These are phyloP conservation scores for Vitis labrusca DNA, from an alignment of 164 flowering plant genomes.

Conservation along the genomic window DNA sequence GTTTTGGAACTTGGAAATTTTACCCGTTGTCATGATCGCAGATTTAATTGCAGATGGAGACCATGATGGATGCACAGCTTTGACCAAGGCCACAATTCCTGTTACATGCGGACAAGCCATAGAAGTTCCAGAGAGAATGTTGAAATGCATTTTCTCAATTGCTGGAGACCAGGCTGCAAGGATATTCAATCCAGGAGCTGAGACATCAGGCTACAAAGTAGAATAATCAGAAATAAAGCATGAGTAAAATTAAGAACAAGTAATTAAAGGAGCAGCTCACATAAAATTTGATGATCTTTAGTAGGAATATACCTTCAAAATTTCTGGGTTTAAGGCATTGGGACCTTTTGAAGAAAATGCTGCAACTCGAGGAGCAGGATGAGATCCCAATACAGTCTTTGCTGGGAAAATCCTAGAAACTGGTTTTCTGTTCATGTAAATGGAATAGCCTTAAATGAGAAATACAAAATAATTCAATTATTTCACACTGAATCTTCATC, in stretches of 20 bases:
- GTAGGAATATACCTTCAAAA: conserved; percentile 57
- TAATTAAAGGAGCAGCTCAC: neutral
- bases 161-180: conserved; percentile 90
- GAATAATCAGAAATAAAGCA: conserved; percentile 1
- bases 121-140: conserved; percentile 86
- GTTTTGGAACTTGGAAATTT: conserved; percentile 8
- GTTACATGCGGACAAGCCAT: conserved; percentile 90
- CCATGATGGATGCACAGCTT: conserved; percentile 73
- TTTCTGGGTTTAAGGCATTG: conserved; percentile 62
- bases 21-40: conserved; percentile 88
- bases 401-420: conserved; percentile 49
- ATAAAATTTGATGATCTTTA: neutral
- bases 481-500: neutral
- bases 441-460: conserved; percentile 7
- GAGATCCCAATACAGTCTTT: conserved; percentile 58
- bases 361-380: conserved; percentile 70
- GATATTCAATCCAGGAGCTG: conserved; percentile 85
- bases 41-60: conserved; percentile 86
- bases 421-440: conserved; percentile 43
- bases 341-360: conserved; percentile 87
- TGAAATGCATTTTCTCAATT: conserved; percentile 47
- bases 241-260: neutral
- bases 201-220: conserved; percentile 62
- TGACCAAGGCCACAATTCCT: conserved; percentile 67
- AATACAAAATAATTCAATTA: neutral